Base-by-base conservation (phyloP, 164 flowering plant species). In the Paratinospora sagittata region DNA sequence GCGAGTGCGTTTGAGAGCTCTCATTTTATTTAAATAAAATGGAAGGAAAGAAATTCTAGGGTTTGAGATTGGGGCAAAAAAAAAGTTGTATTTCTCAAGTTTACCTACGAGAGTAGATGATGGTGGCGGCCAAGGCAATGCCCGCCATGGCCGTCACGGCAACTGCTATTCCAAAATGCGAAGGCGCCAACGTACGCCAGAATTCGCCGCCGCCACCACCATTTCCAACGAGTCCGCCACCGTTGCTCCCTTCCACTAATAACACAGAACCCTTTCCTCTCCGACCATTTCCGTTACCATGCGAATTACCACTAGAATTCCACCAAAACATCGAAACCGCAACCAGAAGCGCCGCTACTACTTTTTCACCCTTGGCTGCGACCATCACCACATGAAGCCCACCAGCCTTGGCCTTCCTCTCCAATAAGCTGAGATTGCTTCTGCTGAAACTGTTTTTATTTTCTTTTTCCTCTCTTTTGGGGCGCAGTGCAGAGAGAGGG, bases 71-170 rank as follows among this genome's bases (percentile, higher is more conserved):
- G 26, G 26, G 6, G 17, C n/a, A n/a, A 66, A 41, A 47, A 0
- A 12, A 3, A 47, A 1, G 16, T 1, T 16, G 6, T 52, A 6
- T 62, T 64, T 16, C 33, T 11, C 16, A 11, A 11, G 10, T 45
- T 86, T 86, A 91, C 91, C 94, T 87, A 78, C 78, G 67, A 67
- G 87, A 70, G 84, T 77, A 86, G 75, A 89, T 58, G 41, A 72
- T 1, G 57, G 90, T 82, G 72, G 87, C 89, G 76, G 85, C 87
- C 82, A n/a, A n/a, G n/a, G n/a, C n/a, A n/a, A n/a, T n/a, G n/a
- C n/a, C n/a, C n/a, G n/a, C n/a, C n/a, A n/a, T 75, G 86, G 89
- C 93, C 79, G 97, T 88, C 82, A 87, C 72, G 69, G 87, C 85
- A 77, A 87, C 67, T 68, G 89, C 91, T 72, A 84, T 41, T 26